A percentile compares a stretch with the other conserved stretches of the same genome.
Conservation (phyloP, 2,329 filamentous ascomycete genomes). For the Aspergillus clavatus region DNA sequence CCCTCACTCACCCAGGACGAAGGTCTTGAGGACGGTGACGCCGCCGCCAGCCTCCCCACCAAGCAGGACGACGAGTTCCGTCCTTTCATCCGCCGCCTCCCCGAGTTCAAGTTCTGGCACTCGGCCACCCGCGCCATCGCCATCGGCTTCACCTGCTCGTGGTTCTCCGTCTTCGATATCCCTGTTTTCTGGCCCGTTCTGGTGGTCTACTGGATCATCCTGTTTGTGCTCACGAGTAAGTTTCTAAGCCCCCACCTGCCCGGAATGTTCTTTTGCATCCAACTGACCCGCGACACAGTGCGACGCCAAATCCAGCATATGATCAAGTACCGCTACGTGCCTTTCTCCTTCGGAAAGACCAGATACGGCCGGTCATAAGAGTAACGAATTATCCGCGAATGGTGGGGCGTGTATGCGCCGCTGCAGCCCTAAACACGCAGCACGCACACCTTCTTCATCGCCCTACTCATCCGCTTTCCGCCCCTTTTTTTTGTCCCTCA, state of each 20-base stretch:
- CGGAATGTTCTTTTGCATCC: neutral
- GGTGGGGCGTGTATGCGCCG: neutral
- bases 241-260: conserved; percentile 21
- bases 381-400: neutral
- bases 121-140: conserved; percentile 80
- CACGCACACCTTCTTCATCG: too few relatives aligned
- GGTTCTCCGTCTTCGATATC: conserved; percentile 91
- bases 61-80: conserved; percentile 97
- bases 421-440: neutral
- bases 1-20: conserved; percentile 92
- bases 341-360: conserved; percentile 86
- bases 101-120: conserved; percentile 99
- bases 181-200: conserved; percentile 99
- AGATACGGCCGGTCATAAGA: conserved; percentile 54
- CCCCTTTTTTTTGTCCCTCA: neutral
- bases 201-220: conserved; percentile 97
- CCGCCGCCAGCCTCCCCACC: conserved; percentile 70
- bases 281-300: conserved; percentile 56
- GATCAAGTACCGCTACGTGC: conserved; percentile 99
- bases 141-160: conserved; percentile 82
- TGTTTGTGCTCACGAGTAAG: conserved; percentile 92
- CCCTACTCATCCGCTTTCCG: too few relatives aligned
- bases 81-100: conserved; percentile 90
- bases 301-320: conserved; percentile 99
- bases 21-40: conserved; percentile 89